Evolutionary conservation across 202 grass and related monocot species (phyloP).

Genomic region (Setaria viridis): DNA sequence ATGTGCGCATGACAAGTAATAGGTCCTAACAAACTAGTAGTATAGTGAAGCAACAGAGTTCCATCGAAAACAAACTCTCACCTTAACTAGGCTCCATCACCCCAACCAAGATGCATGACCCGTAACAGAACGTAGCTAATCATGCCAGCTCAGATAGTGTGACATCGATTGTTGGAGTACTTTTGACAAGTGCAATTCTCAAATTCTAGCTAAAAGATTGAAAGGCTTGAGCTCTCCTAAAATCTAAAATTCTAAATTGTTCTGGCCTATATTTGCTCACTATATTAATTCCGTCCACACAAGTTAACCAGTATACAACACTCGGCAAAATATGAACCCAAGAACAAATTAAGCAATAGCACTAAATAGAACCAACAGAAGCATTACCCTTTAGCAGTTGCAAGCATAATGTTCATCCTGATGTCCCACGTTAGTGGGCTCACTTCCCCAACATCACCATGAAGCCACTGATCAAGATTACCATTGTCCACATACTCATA

Average conservation of each 20-base stretch:
- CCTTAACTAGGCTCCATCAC: slow-evolving; percentile 46
- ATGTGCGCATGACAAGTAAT: slow-evolving; percentile 56
- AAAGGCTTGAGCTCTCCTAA: slow-evolving; percentile 3
- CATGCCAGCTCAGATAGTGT: slow-evolving; percentile 40
- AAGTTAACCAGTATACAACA: background rate
- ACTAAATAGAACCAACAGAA: slow-evolving; percentile 21
- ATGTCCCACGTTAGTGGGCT: slow-evolving; percentile 91
- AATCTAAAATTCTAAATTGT: slow-evolving; percentile 35
- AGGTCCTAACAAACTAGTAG: slow-evolving; percentile 36
- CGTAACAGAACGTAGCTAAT: slow-evolving; percentile 46
- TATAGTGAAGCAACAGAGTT: slow-evolving; percentile 39
- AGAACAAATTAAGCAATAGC: background rate
- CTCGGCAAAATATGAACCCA: background rate
- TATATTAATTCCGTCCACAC: background rate
- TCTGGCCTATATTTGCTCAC: slow-evolving; percentile 11
- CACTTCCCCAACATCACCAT: slow-evolving; percentile 78
- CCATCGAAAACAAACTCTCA: slow-evolving; percentile 39
- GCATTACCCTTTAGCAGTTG: slow-evolving; percentile 90
- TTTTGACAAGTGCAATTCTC: too few relatives aligned
- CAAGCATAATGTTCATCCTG: slow-evolving; percentile 92
- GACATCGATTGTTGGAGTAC: too few relatives aligned
- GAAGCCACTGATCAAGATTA: slow-evolving; percentile 94
- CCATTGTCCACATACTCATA: slow-evolving; percentile 96
- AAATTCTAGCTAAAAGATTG: too few relatives aligned
- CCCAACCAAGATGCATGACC: slow-evolving; percentile 42